Evolutionary conservation across 768 basidiomycete genomes (phyloP).

Genomic region (Calocera cornea): DNA sequence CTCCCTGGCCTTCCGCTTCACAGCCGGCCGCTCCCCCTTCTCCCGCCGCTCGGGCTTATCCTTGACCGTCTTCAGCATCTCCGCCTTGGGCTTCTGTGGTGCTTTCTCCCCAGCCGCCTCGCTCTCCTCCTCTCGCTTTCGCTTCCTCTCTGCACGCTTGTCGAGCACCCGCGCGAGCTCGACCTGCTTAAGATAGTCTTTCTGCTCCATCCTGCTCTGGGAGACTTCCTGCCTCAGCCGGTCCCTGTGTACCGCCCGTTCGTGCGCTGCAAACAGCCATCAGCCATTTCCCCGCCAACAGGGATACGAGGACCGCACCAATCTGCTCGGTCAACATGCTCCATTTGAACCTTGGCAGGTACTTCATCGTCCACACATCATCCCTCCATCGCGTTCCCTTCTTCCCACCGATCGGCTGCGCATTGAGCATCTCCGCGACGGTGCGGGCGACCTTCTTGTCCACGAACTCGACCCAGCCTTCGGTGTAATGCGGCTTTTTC

Average conservation of each 20-base stretch:
- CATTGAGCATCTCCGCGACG: constrained; percentile 91
- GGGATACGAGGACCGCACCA: constrained; percentile 35
- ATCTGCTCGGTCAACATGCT: constrained; percentile 97
- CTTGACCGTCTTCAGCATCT: background rate
- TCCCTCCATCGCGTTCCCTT: constrained; percentile 84
- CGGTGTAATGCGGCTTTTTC: constrained; percentile 77
- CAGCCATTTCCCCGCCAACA: background rate
- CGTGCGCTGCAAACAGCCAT: constrained; percentile 53
- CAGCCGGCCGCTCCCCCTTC: background rate
- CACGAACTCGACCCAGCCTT: constrained; percentile 98
- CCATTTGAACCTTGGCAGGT: constrained; percentile 96
- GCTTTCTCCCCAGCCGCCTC: constrained; percentile 4
- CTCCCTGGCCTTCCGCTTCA: background rate
- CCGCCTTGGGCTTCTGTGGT: background rate
- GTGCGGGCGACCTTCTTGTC: constrained; percentile 83
- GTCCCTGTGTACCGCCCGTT: constrained; percentile 75
- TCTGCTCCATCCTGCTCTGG: constrained; percentile 77
- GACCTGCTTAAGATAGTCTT: constrained; percentile 85
- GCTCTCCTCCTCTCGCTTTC: constrained; percentile 18
- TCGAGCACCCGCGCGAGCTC: constrained; percentile 78
- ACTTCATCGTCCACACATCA: constrained; percentile 99
- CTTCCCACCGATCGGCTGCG: constrained; percentile 87
- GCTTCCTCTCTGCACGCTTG: constrained; percentile 54
- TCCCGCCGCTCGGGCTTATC: background rate
- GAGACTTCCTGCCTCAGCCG: constrained; percentile 84